Conservation (phyloP, 1,284 basidiomycete species). For the Fomes fomentarius region DNA sequence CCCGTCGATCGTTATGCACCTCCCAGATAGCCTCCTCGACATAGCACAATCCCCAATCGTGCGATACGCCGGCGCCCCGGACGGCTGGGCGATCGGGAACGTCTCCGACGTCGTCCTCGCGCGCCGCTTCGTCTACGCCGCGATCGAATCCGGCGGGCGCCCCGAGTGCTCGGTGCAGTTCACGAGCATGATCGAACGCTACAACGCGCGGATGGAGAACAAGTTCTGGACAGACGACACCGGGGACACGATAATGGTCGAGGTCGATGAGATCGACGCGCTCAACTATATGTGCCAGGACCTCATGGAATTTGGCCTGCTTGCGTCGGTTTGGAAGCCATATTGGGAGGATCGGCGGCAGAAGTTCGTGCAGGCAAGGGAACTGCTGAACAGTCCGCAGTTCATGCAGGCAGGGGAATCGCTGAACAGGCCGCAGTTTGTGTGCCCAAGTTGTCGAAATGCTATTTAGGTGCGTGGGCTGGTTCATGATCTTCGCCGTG, state of each 20-base stretch:
- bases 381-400: slow-evolving; percentile 3
- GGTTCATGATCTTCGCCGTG: no score
- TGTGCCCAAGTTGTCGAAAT: slow-evolving; percentile 23
- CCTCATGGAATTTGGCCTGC: slow-evolving; percentile 7
- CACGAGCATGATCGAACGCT: background rate
- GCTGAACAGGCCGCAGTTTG: slow-evolving; percentile 6
- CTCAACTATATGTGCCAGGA: slow-evolving; percentile 9
- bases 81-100: slow-evolving; percentile 29
- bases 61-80: slow-evolving; percentile 14
- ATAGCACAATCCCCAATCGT: slow-evolving; percentile 31
- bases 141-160: slow-evolving; percentile 17
- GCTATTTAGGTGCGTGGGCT: slow-evolving; percentile 20
- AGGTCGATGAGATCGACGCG: background rate
- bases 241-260: background rate
- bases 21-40: slow-evolving; percentile 23
- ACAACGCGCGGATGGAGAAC: background rate
- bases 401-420: slow-evolving; percentile 5
- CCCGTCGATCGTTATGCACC: slow-evolving; percentile 15
- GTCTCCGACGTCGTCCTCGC: slow-evolving; percentile 32
- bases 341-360: slow-evolving; percentile 22
- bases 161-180: background rate
- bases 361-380: slow-evolving; percentile 10
- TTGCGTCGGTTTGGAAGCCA: slow-evolving; percentile 17
- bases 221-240: background rate
- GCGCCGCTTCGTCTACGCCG: slow-evolving; percentile 32